Conservation (phyloP, 805 yeast genomes). For the Tetrapisispora pingtungensis region DNA sequence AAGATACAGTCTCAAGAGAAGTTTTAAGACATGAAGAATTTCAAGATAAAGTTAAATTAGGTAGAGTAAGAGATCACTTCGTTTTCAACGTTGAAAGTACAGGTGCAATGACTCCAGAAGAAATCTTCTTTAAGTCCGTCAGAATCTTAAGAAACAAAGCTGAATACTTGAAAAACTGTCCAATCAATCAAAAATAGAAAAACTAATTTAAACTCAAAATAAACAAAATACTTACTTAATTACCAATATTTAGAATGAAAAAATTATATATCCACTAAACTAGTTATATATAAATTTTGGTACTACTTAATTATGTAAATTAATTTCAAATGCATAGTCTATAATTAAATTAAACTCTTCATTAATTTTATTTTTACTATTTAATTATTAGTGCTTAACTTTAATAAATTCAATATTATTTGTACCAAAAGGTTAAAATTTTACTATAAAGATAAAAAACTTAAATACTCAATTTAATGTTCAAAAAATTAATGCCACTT, state of each 20-base stretch:
- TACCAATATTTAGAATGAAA: background rate
- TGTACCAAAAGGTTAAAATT: too few relatives aligned
- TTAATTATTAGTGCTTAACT: too few relatives aligned
- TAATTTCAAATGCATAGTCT: slow-evolving; percentile 1
- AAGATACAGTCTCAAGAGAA: slow-evolving; percentile 94
- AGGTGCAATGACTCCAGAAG: slow-evolving; percentile 96
- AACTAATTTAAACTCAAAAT: background rate
- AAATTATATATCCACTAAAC: background rate
- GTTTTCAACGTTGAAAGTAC: slow-evolving; percentile 90
- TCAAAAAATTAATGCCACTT: slow-evolving; percentile 44
- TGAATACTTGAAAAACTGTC: slow-evolving; percentile 67
- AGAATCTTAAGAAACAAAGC: slow-evolving; percentile 79
- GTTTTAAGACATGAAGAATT: slow-evolving; percentile 91
- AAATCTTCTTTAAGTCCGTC: slow-evolving; percentile 84
- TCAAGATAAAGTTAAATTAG: slow-evolving; percentile 78
- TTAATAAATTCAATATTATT: too few relatives aligned
- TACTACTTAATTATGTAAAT: slow-evolving; percentile 1
- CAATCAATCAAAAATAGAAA: slow-evolving; percentile 42
- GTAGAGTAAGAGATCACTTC: slow-evolving; percentile 86
- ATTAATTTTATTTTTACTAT: too few relatives aligned
- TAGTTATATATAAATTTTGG: background rate
- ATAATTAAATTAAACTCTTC: background rate
- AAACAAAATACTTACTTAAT: background rate
- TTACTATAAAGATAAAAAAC: too few relatives aligned
- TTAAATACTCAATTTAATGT: too few relatives aligned